Conservation (phyloP, 2,329 filamentous ascomycete genomes). For the Fusarium tuaranense region DNA sequence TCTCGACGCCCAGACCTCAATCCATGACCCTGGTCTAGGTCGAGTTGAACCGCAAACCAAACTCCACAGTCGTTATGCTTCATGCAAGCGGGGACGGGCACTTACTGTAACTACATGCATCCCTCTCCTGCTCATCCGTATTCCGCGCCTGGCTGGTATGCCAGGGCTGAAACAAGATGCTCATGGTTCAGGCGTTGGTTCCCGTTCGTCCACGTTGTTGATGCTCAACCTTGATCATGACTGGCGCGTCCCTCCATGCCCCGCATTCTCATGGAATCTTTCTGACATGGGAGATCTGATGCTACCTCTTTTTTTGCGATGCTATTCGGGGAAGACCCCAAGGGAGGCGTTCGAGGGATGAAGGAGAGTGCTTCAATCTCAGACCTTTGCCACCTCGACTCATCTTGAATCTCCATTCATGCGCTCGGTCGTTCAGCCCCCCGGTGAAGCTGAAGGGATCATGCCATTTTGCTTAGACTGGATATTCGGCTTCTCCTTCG, state of each 20-base stretch:
- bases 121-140: not conserved
- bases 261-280: not conserved
- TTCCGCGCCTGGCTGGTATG: not conserved
- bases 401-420: conserved; percentile 22
- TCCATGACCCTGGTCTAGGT: conserved; percentile 22
- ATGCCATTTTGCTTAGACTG: conserved; percentile 14
- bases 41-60: conserved; percentile 4
- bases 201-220: conserved; percentile 20
- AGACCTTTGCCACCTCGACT: not conserved
- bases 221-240: not conserved
- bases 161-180: conserved; percentile 27
- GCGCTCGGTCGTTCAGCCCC: not conserved
- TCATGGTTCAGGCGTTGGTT: conserved; percentile 16
- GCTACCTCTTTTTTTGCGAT: not conserved
- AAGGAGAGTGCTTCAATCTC: not conserved
- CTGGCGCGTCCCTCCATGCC: not conserved
- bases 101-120: conserved; percentile 11
- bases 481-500: conserved; percentile 15
- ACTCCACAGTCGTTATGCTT: conserved; percentile 29
- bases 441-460: conserved; percentile 11
- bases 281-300: not conserved
- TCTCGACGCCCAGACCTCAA: conserved; percentile 1
- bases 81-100: conserved; percentile 19
- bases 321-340: not conserved
- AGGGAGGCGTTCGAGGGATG: conserved; percentile 1